phyloP scores from a whole-genome alignment of 2,329 filamentous ascomycete species.

The Amylocarpus encephaloides region DNA sequence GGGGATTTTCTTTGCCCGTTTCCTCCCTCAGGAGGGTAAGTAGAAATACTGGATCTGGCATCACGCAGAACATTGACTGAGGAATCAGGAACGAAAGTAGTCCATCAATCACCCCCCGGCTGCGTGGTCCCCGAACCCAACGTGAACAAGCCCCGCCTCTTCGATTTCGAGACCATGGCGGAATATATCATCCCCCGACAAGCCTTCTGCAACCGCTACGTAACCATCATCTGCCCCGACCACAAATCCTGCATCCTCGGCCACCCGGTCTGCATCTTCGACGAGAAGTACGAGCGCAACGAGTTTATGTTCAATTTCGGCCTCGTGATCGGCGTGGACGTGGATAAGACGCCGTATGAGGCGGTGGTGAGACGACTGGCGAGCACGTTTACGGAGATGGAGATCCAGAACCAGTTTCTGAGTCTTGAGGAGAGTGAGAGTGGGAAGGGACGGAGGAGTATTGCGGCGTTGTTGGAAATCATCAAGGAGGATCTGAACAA shows the following conservation, averaged over 20 bases:
- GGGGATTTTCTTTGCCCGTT: slow-evolving; percentile 65
- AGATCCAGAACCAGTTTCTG: slow-evolving; percentile 84
- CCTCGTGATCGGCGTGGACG: slow-evolving; percentile 64
- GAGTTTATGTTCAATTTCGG: slow-evolving; percentile 99
- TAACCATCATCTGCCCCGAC: slow-evolving; percentile 69
- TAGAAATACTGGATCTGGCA: background rate
- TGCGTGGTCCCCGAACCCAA: slow-evolving; percentile 49
- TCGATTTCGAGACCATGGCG: slow-evolving; percentile 80
- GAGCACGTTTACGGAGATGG: slow-evolving; percentile 77
- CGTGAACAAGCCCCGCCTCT: slow-evolving; percentile 53
- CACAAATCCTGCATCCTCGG: slow-evolving; percentile 73
- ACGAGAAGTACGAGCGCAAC: slow-evolving; percentile 79
- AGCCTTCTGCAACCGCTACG: slow-evolving; percentile 86
- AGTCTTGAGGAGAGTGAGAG: slow-evolving; percentile 40
- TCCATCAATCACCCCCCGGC: slow-evolving; percentile 56
- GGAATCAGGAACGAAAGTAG: slow-evolving; percentile 51
- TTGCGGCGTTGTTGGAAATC: slow-evolving; percentile 78
- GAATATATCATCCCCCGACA: slow-evolving; percentile 93
- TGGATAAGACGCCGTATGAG: slow-evolving; percentile 73
- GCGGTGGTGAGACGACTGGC: slow-evolving; percentile 82
- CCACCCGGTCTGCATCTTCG: slow-evolving; percentile 80
- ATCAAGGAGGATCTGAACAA: slow-evolving; percentile 86
- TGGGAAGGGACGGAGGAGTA: slow-evolving; percentile 53
- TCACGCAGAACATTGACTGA: background rate
- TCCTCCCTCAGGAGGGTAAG: slow-evolving; percentile 59